Evolutionary conservation across 768 basidiomycete genomes (phyloP), one percentile per base, ranked within the genome.

Genomic region (Baorangia bicolor): DNA sequence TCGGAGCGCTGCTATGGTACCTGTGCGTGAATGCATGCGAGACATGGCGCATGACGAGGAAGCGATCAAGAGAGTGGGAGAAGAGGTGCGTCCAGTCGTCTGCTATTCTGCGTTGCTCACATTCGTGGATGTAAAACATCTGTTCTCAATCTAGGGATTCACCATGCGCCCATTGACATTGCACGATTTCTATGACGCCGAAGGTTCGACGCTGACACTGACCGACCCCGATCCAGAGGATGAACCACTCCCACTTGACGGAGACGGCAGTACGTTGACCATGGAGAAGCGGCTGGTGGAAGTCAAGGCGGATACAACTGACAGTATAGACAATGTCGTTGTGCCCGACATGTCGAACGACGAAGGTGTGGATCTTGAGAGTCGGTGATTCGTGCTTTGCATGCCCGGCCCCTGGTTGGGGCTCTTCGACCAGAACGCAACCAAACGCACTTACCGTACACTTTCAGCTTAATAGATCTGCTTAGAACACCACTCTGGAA

Each of bases 1-100:
- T 70, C 80, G 96, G 51, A 94, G 86, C 62, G 95, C 96, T 1
- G 94, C 92, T 0, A 96, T 98, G 94, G 82, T 86, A 1, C 92
- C 94, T 6, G 88, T 95, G 21, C 83, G 92, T 27, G 93, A 95
- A 66, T 88, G 85, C 61, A 85, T 94, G 78, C 78, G 85, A 34
- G 74, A 78, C 16, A 73, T 74, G 49, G 67, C 73, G 65, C 59
- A 72, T 73, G 66, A 82, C 64, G 68, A 81, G 70, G 75, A 83
- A 69, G 60, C 83, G 72, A 74, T 80, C 52, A 76, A 72, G 56
- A 72, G 69, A 49, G 71, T 74, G 10, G 74, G 76, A 28, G 65
- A 72, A 51, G 76, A 80, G 65, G 85, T 83, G 35, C 14, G 54
- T 47, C 25, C 14, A 1, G 4, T 20, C 10, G 10, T 38, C 37